Base-by-base conservation (phyloP, 108 stramenopile species). In the Fragilaria radians region DNA sequence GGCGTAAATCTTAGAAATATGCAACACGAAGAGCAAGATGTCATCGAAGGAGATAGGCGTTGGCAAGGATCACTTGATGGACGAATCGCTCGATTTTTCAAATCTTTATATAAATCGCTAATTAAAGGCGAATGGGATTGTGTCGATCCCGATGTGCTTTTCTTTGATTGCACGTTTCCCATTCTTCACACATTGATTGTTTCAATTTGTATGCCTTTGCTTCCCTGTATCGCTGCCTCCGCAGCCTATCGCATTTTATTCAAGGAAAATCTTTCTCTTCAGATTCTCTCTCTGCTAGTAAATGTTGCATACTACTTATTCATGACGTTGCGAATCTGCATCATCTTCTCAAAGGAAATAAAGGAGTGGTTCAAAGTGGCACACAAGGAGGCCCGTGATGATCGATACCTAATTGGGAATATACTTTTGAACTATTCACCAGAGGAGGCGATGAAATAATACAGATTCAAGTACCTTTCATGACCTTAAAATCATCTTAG, bases 361-460 rank as follows among this genome's bases (percentile, higher is more conserved):
- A 52, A 68, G 19, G 34, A 58, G 49, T 92, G 86, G 86, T 88
- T 86, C 51, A 54, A 81, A 54, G 76, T 77, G 25, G 90, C 79
- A 11, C 90, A 92, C 61, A 71, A 83, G 33, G 77, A 83, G 42
- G 90, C 90, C 3, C 65, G 90, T n/a, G 90, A 92, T 49, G 86
- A 88, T 68, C 75, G 84, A 45, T 92, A 88, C 56, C 66, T 92
- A 49, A 71, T 85, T 25, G 90, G 90, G 18, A 81, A 92, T 60
- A 51, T 85, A 18, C 77, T 92, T 1, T 36, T 80, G 67, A 86
- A 86, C 56, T 86, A 86, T 57, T 54, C 66, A 11, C 66, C 74
- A 46, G 34, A 32, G 11, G 36, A 42, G n/a, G n/a, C n/a, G n/a
- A n/a, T n/a, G n/a, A n/a, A n/a, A 25, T 33, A 54, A 17, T 18